Percentiles rank a stretch among this genome's conserved stretches.
Evolutionary conservation across 345 rosid genomes (phyloP).

Genomic region (Corymbia maculata): DNA sequence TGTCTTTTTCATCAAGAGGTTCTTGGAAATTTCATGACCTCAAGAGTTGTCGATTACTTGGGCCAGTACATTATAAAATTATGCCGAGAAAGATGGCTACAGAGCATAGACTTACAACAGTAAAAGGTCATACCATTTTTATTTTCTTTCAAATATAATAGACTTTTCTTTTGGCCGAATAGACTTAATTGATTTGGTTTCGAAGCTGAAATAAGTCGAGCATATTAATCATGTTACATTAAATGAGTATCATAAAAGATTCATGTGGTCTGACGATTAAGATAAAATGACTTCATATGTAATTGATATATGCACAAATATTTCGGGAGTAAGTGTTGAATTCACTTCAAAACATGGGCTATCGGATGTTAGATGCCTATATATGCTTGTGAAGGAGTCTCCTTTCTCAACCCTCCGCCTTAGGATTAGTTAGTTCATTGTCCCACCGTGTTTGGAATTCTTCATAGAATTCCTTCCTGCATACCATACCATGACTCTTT

Average conservation of each 20-base stretch:
- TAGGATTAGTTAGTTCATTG: background rate
- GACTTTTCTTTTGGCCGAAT: background rate
- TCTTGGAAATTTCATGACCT: background rate
- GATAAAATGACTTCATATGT: background rate
- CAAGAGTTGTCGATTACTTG: background rate
- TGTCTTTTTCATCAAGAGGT: background rate
- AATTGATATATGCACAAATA: background rate
- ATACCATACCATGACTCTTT: background rate
- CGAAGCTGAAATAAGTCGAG: background rate
- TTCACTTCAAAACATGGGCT: background rate
- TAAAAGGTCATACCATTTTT: too few species aligned
- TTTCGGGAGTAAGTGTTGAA: background rate
- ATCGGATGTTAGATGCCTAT: background rate
- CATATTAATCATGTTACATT: background rate
- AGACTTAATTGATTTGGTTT: background rate
- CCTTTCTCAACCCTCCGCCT: too few species aligned
- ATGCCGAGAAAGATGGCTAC: background rate
- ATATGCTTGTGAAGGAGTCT: background rate
- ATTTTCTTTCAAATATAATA: background rate
- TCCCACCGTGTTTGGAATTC: background rate
- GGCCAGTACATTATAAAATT: background rate
- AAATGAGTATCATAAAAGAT: background rate
- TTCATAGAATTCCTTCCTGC: background rate
- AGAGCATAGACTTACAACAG: background rate
- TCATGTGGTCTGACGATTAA: background rate